Evolutionary conservation across 768 basidiomycete species (phyloP), one percentile per base, ranked within the genome.

Genomic region (Lentinula detonsa): DNA sequence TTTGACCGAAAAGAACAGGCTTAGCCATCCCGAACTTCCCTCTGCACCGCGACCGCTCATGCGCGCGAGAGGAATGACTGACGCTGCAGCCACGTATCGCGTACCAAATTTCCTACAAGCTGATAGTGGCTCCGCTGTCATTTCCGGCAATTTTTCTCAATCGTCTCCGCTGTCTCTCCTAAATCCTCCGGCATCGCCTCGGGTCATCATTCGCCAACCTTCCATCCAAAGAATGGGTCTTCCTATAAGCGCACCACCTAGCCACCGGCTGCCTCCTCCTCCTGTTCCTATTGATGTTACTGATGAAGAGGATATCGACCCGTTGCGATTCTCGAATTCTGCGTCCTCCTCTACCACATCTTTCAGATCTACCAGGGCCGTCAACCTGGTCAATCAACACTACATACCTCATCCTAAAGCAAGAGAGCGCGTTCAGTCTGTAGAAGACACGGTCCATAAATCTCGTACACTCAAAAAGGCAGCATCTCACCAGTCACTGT

Each of bases 401-500:
- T 70, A 70, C 45, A 71, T 63, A 49, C 63, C 68, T 33, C 69
- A 67, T 55, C 55, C 66, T 66, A 57, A 69, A 69, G 45, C 66
- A 68, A 60, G 74, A 70, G 66, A 68, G 67, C 48, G 56, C 68
- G 70, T 50, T 50, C 64, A 56, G 15, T 63, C 64, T 55, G 16
- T 31, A 5, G 42, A 49, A 34, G 45, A 33, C 31, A 51, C 59
- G 16, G 34, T 55, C 66, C 67, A 18, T 63, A 65, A 72, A 13
- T 66, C 73, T 23, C 74, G 72, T 35, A 74, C 73, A 13, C 69
- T 82, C 60, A 86, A 80, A 70, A 86, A 85, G 65, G 78, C 80
- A 4, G 59, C 80, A 18, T 88, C 87, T 11, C 83, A 86, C 60
- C 80, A 83, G 64, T 84, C 81, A 55, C 72, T 87, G 42, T 69